Evolutionary conservation across 2,329 filamentous ascomycete genomes (phyloP), one percentile per base, ranked within the genome.

Genomic region (Teratosphaeria viscida): DNA sequence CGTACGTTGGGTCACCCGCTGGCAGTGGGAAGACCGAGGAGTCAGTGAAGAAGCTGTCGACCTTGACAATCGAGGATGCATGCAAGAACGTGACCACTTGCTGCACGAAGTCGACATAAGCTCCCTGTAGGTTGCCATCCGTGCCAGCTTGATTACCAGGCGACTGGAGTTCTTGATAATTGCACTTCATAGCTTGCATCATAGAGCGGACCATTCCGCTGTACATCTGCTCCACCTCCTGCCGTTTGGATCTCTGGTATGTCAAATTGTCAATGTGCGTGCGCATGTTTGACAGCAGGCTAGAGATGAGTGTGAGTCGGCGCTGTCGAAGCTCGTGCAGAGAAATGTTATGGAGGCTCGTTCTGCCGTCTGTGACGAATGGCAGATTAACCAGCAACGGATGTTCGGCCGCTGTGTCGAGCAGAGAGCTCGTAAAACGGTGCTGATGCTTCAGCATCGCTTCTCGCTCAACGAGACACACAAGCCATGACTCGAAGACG

Each of bases 31-130:
- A 87, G 0, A 78, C 76, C 1, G 76, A 73, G 1, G 83, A 82
- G 63, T 85, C 80, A 1, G 79, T 84, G 70, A 85, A 86, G 74
- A 85, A 86, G 0, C 73, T 69, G 58, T 85, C 78, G 16, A 86
- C 75, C 0, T 77, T 75, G 62, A 77, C 79, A 35, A 85, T 83
- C 19, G 84, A 80, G 35, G 77, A 75, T 0, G 80, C 81, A 63
- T 86, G 80, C 64, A 55, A 23, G 61, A 81, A 81, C 23, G 80
- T 78, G 2, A 87, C 78, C 2, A 86, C 75, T 16, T 76, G 73
- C 60, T 87, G 84, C 5, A 86, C 82, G 66, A 87, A 86, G 10
- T 79, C 75, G 6, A 85, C 81, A 65, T 86, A 86, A 2, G 77
- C 74, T 11, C 82, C 80, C 55, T 78, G 78, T 5, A 67, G 65